Evolutionary conservation across 2,329 filamentous ascomycete species (phyloP).

Genomic region (Hyphodiscus sp.): DNA sequence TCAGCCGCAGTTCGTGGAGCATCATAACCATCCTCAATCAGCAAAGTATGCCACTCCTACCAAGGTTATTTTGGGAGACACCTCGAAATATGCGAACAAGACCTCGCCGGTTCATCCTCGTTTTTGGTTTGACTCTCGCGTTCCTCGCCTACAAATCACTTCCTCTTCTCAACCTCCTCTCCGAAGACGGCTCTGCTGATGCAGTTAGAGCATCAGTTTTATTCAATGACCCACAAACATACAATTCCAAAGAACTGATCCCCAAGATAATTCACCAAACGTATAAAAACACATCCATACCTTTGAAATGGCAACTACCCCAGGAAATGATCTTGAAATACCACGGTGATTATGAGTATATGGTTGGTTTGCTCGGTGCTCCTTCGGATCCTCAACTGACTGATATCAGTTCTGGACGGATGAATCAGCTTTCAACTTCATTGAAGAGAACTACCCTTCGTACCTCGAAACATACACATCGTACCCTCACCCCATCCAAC

Average conservation of each 20-base stretch:
- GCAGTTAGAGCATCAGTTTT: not conserved
- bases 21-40: not conserved
- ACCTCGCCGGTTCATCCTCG: not conserved
- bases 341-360: not conserved
- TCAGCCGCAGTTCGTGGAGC: no score
- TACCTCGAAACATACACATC: slow-evolving; percentile 66
- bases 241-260: not conserved
- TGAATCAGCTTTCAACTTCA: slow-evolving; percentile 58
- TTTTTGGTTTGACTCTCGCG: not conserved
- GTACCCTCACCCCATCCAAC: slow-evolving; percentile 66
- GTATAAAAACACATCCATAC: slow-evolving; percentile 1
- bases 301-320: not conserved
- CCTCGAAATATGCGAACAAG: not conserved
- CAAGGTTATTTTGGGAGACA: no score
- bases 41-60: not conserved
- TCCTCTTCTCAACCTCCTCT: not conserved
- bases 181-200: not conserved
- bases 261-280: slow-evolving; percentile 5
- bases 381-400: not conserved
- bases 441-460: slow-evolving; percentile 64
- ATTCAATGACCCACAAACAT: not conserved
- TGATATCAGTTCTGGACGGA: slow-evolving; percentile 54
- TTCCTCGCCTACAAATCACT: not conserved
- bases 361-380: not conserved
- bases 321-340: not conserved